Evolutionary conservation across 345 rosid genomes (phyloP).

Genomic region (Heritiera littoralis): DNA sequence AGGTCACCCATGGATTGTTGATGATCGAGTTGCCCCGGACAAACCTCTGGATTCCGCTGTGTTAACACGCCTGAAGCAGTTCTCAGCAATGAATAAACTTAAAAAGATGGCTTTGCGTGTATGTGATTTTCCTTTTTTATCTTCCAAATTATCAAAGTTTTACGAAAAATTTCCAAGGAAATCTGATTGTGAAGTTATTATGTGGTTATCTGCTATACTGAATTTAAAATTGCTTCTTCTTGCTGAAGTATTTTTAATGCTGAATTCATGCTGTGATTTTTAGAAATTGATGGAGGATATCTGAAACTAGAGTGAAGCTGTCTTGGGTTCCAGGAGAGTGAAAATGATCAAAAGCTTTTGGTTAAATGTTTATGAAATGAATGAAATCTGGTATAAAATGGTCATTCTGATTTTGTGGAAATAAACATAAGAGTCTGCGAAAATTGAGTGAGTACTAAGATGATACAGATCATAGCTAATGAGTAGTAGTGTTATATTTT

Average conservation of each 20-base stretch:
- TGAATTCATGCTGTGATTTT: background rate
- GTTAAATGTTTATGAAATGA: background rate
- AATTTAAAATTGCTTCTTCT: constrained; percentile 5
- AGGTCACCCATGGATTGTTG: constrained; percentile 98
- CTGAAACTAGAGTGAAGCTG: background rate
- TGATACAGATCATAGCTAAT: background rate
- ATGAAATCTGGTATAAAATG: background rate
- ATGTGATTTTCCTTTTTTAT: constrained; percentile 32
- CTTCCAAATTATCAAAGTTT: constrained; percentile 1
- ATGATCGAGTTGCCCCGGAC: constrained; percentile 87
- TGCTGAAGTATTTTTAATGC: constrained; percentile 10
- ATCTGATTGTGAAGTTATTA: constrained; percentile 14
- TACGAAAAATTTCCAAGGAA: constrained; percentile 4
- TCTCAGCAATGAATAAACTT: constrained; percentile 93
- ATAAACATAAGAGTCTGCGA: background rate
- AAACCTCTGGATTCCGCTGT: constrained; percentile 96
- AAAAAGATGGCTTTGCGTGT: constrained; percentile 97
- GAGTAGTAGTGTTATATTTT: background rate
- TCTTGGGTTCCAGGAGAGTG: background rate
- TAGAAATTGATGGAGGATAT: constrained; percentile 8
- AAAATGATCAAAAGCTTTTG: background rate
- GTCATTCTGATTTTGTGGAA: constrained; percentile 1
- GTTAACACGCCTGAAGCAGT: constrained; percentile 85
- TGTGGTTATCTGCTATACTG: background rate
- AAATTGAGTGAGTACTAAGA: background rate